Evolutionary conservation across 2,329 filamentous ascomycete species (phyloP).

Genomic region (Colletotrichum sp.): DNA sequence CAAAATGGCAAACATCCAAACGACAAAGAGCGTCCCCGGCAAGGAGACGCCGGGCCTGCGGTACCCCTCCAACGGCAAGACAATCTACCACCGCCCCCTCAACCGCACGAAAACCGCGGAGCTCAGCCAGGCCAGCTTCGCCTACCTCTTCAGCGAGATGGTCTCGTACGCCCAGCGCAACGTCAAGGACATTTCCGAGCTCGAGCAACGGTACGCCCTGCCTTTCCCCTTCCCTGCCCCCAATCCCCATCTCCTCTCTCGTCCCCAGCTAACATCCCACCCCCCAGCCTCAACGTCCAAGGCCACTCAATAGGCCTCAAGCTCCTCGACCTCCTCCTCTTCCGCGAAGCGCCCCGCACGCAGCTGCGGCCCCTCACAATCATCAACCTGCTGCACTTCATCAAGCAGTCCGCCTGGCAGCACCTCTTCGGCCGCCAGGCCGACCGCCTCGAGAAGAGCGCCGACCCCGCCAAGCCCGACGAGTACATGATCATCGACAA

Average conservation of each 20-base stretch:
- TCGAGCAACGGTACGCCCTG: constrained; percentile 78
- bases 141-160: constrained; percentile 96
- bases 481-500: constrained; percentile 99
- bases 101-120: constrained; percentile 89
- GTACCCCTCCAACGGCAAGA: constrained; percentile 92
- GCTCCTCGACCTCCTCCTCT: constrained; percentile 92
- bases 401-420: constrained; percentile 90
- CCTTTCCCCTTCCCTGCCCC: neutral
- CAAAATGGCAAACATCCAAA: constrained; percentile 57
- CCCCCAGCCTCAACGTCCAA: constrained; percentile 78
- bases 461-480: constrained; percentile 80
- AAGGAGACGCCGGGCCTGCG: constrained; percentile 71
- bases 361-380: constrained; percentile 84
- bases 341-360: constrained; percentile 74
- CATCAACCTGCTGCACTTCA: constrained; percentile 90
- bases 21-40: constrained; percentile 45
- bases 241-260: neutral
- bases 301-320: constrained; percentile 94
- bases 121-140: constrained; percentile 91
- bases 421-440: constrained; percentile 91
- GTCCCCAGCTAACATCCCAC: neutral
- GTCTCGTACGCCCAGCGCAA: constrained; percentile 91
- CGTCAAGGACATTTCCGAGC: constrained; percentile 90
- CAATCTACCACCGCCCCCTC: constrained; percentile 94
- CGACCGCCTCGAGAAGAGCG: constrained; percentile 89